Base-by-base conservation (phyloP, 2,329 filamentous ascomycete species). In the Aureobasidium mangrovei region DNA sequence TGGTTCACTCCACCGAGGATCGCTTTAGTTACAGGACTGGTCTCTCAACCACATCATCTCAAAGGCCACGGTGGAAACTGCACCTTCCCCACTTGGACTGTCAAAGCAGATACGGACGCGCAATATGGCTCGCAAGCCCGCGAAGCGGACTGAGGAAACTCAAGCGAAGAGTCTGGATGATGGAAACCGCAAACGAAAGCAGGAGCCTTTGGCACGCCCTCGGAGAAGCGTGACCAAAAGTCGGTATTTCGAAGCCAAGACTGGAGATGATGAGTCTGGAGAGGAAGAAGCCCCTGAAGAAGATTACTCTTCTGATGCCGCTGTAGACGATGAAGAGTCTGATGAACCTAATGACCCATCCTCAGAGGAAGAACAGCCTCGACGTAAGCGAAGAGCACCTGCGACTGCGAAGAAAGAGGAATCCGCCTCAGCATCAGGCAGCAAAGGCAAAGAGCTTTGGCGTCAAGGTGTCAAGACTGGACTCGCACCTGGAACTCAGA, bases 401-500 rank as follows among this genome's bases (percentile, higher is more conserved):
- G 57, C 54, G 27, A 54, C 61, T 60, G 51, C 63, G 58, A 57
- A 58, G 47, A 36, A 49, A 3, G 7, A 31, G 6, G n/a, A 52
- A 28, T 27, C 39, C 29, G 48, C 32, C 31, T 10, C 38, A 4
- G 12, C 9, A 26, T 47, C 64, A 53, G 48, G 57, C 32, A 53
- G 39, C 3, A 69, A 72, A 52, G 71, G 71, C 43, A 73, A 74
- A 58, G 76, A 80, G 51, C 64, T 81, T 33, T 82, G 79, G 79
- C 74, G 75, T 63, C 69, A 75, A 56, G 79, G 79, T 7, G 77
- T 78, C 35, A 79, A 73, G 56, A 72, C 73, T 12, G 76, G 76
- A 4, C 67, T 83, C 29, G 78, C 74, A 4, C 80, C 79, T 36
- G 81, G 81, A 7, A 81, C 77, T 57, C 75, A 80, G 60, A 69